Evolutionary conservation across 73 alveolate genomes (phyloP), one percentile per base, ranked within the genome.

Genomic region (Stentor roeselii): DNA sequence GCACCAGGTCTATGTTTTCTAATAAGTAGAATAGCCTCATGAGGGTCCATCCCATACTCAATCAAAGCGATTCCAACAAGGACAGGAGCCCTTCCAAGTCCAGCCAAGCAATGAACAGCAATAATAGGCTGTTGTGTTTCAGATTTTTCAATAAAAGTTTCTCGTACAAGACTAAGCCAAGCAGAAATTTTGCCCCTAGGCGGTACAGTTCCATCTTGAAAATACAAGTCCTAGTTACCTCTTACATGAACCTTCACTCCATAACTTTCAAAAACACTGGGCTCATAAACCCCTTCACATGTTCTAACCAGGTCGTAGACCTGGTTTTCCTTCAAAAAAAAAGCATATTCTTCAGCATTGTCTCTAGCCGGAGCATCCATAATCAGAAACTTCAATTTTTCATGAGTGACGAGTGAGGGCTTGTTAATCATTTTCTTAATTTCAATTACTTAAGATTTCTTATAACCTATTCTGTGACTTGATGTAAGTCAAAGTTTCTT

Each of bases 21-120:
- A 35, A 76, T 76, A 21, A 39, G 76, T 15, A 31, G 36, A 15
- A 76, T 35, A 37, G 74, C 84, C 21, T 35, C 67, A 39, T 76
- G 6, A 21, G 60, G 36, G 39, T 76, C 3, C 76, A 39, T 39
- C 35, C 84, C 84, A 27, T 15, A 0, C 39, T 76, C 84, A 76
- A 76, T 76, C 0, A 76, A 35, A 35, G 84, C 84, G 0, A 76
- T 76, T 37, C 60, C 84, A 27, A 76, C 74, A 27, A 76, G 39
- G 32, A 76, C 75, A 39, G 84, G 84, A 35, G 84, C 84, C 39
- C 84, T 76, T 0, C 84, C 84, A 37, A 76, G 67, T 78, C 84
- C 84, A 39, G 84, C 76, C 0, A 76, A 35, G 67, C 84, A 76
- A 76, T 76, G 84, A 27, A 76, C 59, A 41, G 84, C 84, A 27